A percentile compares a stretch with the other conserved stretches of the same genome.
These are phyloP conservation scores for Jatropha multifida DNA, from an alignment of 441 rosid genomes.

Conservation along the genomic window DNA sequence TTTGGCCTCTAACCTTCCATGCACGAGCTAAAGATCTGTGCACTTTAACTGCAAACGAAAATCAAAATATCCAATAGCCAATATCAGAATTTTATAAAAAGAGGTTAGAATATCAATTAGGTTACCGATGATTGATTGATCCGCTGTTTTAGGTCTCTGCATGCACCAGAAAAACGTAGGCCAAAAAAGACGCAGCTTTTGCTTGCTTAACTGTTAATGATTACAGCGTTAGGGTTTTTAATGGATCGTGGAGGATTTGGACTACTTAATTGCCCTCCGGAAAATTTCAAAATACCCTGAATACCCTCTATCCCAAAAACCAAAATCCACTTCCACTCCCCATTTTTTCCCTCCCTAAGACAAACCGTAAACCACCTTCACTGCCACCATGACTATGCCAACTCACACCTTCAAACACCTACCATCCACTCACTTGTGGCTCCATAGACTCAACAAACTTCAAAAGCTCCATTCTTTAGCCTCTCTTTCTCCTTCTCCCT, in stretches of 20 bases:
- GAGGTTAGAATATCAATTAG: not conserved
- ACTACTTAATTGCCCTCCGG: not conserved
- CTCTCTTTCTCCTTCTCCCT: conserved; percentile 37
- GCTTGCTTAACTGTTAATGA: not conserved
- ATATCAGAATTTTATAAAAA: too few species aligned
- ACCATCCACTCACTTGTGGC: conserved; percentile 33
- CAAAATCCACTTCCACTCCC: not conserved
- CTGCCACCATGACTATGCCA: conserved; percentile 38
- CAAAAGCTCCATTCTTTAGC: conserved; percentile 33
- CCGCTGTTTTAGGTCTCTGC: not conserved
- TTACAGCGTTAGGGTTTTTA: not conserved
- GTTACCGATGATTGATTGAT: conserved; percentile 1
- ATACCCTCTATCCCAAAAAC: not conserved
- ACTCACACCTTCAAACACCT: conserved; percentile 40
- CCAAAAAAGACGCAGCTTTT: not conserved
- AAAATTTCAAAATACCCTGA: not conserved
- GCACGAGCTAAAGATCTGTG: conserved; percentile 91
- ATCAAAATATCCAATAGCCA: too few species aligned
- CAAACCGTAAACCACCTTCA: conserved; percentile 8
- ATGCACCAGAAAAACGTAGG: not conserved
- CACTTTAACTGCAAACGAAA: conserved; percentile 50
- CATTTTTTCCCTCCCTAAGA: not conserved
- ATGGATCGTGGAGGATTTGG: too few species aligned
- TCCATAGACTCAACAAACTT: conserved; percentile 19
- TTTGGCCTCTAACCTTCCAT: conserved; percentile 77